Base-by-base conservation (phyloP, 2,329 filamentous ascomycete species). In the Aspergillus sergii region DNA sequence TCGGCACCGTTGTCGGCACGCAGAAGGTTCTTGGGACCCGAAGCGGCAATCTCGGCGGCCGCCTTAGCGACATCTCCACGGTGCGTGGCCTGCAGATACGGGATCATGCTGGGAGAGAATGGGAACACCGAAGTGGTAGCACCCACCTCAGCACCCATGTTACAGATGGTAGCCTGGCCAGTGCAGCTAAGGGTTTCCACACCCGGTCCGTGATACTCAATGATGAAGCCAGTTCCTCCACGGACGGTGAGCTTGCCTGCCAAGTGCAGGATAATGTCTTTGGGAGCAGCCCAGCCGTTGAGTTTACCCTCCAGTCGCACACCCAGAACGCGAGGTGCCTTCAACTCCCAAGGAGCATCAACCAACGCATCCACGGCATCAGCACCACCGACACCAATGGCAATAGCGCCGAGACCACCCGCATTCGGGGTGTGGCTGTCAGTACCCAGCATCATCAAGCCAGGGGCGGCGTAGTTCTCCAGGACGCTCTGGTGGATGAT, bases 401-500 rank as follows among this genome's bases (percentile, higher is more conserved):
- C 95, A 72, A 97, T 93, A 4, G 93, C 94, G 70, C 91, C 93
- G 60, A 98, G 83, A 63, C 95, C 95, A 71, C 95, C 95, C n/a
- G 93, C 95, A 75, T 98, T 99, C 50, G 95, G 95, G 53, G 93
- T 97, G 80, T 99, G 95, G 73, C 92, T 96, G 80, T 99, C 95
- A 34, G 95, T 99, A 61, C 95, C 95, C 46, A 99, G 86, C 93
- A 99, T 98, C 94, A 99, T 97, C 71, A 98, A 81, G 57, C 95
- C 95, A 23, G 95, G 95, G n/a, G 94, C 89, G 39, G 94, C 92
- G 76, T 99, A 99, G 81, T 99, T 98, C 83, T 99, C 95, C 71
- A 99, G 81, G 26, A 99, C 95, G 58, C 92, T 96, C 85, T 99
- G 95, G 81, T 99, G 95, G 69, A 99, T 97, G 69, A 97, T 97